Base-by-base conservation (phyloP, 2,329 filamentous ascomycete genomes). In the Metarhizium robertsii region DNA sequence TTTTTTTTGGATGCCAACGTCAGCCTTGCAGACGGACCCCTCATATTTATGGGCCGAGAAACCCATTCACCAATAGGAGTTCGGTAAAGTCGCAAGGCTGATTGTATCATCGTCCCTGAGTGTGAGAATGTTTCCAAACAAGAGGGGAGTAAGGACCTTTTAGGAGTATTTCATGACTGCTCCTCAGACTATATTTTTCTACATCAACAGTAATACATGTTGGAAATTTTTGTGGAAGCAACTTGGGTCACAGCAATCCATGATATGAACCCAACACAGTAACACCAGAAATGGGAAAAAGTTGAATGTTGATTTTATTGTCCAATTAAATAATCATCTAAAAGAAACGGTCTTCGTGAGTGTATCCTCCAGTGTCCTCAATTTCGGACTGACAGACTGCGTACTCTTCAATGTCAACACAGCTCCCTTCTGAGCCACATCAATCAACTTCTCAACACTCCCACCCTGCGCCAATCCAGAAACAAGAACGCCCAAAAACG, bases 401-500 rank as follows among this genome's bases (percentile, higher is more conserved):
- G 74, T 73, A 66, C 88, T 90, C 69, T 81, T 86, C 64, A 99
- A 72, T 14, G 90, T 94, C 73, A 90, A 71, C 0, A 88, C 81
- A 3, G 92, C 91, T 2, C 87, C 92, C 64, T 79, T 79, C 73
- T 97, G 94, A 34, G 92, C 92, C 40, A 94, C 71, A 56, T 84
- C 77, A n/a, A 99, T 76, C 54, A 94, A 69, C 50, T 86, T 78
- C 64, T 84, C 71, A 57, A 81, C 67, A 58, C 72, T 72, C 3
- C 76, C 78, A 0, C 79, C 79, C 63, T 78, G 80, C 0, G 85
- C 84, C 61, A 97, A 68, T 0, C 88, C 90, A 1, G 90, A 87
- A n/a, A 96, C 75, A 55, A 96, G 63, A 14, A 91, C 87, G 0
- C 92, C 94, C 8, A 95, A 76, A 68, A 97, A 92, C 0, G 94